Base-by-base conservation (phyloP, 1,284 basidiomycete genomes). In the Hortiboletus rubellus region DNA sequence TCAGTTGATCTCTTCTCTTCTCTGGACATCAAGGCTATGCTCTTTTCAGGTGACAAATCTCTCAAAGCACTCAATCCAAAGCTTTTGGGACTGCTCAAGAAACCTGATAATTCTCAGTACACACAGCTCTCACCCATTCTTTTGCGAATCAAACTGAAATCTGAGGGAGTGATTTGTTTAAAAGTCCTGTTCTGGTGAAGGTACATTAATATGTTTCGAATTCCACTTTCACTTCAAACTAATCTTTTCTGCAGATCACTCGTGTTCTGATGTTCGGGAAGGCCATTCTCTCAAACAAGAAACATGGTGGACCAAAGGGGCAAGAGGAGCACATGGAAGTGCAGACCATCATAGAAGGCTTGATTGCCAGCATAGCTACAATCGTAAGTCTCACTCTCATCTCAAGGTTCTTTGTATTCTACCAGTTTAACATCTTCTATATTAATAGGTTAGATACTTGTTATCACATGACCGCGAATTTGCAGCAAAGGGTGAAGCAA, bases 271-370 rank as follows among this genome's bases (percentile, higher is more conserved):
- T 60, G 33, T 60, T 36, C 40, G 49, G 58, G 12, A 60, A 60
- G 12, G 37, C 43, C 7, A 50, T 60, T n/a, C 52, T 60, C 27
- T 49, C 44, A 2, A 34, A 55, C 18, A 60, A 60, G 48, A 60
- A 44, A 42, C 7, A 4, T 41, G 59, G 52, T 6, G 45, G 53
- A 24, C 58, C 47, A 40, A 60, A 60, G 22, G 50, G 52, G 14
- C 11, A 33, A 3, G 40, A 44, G 4, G 18, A 55, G 22, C 14
- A 7, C 15, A 60, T 60, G 58, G 47, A 31, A 17, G 31, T 5
- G 10, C 42, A 56, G 43, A 60, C 33, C 5, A 10, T 60, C 33
- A 50, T 52, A 9, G 44, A 60, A 10, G 50, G 58, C 15, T 24
- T 60, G 38, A 60, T 60, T 18, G 58, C 58, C 2, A n/a, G 52